A percentile compares a stretch with the other conserved stretches of the same genome.
Evolutionary conservation across 352 stramenopile species (phyloP).

Genomic region (Bremia lactucae): DNA sequence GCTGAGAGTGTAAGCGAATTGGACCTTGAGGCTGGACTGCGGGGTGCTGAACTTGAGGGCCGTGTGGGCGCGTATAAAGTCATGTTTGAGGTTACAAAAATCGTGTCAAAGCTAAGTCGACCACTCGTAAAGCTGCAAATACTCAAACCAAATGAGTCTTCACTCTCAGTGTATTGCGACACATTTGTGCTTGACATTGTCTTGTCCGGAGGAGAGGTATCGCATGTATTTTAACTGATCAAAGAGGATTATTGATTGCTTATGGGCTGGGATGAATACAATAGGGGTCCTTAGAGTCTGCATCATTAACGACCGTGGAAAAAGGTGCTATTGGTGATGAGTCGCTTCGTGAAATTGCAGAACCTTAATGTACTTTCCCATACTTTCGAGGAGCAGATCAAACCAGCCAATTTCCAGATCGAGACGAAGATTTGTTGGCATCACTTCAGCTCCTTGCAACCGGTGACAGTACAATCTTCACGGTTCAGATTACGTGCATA

Average conservation of each 20-base stretch:
- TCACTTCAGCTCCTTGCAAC: constrained; percentile 59
- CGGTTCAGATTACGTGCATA: too few species aligned
- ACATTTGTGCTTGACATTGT: constrained; percentile 84
- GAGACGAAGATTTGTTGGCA: constrained; percentile 66
- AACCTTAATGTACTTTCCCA: neutral
- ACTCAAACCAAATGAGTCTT: constrained; percentile 77
- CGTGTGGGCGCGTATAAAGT: constrained; percentile 81
- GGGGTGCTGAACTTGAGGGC: constrained; percentile 75
- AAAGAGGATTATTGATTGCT: neutral
- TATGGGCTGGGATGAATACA: too few species aligned
- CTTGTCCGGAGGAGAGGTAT: constrained; percentile 57
- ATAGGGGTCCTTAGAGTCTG: constrained; percentile 60
- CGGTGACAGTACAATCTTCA: constrained; percentile 68
- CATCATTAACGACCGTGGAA: constrained; percentile 73
- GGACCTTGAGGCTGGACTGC: constrained; percentile 68
- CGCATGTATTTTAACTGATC: constrained; percentile 25
- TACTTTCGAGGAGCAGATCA: constrained; percentile 30
- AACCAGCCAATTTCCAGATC: constrained; percentile 75
- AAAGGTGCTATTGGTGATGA: constrained; percentile 23
- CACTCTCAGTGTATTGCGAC: constrained; percentile 80
- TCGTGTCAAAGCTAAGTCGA: constrained; percentile 73
- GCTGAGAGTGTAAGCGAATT: constrained; percentile 78
- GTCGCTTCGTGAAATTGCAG: neutral
- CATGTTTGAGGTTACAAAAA: constrained; percentile 86
- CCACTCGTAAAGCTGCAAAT: constrained; percentile 83